Percentiles rank a stretch among this genome's conserved stretches.
Conservation (phyloP, 805 yeast genomes). For the Limtongozyma cylindracea region DNA sequence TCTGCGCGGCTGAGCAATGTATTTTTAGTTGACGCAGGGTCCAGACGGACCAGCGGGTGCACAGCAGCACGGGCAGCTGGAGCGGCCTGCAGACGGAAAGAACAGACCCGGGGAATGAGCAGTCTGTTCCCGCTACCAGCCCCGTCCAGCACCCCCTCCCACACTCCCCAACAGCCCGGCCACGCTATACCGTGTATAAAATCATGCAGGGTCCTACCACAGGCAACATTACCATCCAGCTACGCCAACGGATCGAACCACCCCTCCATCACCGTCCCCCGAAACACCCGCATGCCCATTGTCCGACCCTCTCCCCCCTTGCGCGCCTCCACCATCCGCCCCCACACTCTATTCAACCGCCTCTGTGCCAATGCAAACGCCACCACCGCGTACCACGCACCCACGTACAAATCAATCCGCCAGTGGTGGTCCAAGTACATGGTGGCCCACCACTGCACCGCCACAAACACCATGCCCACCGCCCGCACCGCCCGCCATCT, state of each 20-base stretch:
- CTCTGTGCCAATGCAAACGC: conserved; percentile 12
- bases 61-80: no score
- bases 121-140: no score
- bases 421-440: conserved; percentile 54
- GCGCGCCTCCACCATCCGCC: conserved; percentile 10
- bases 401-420: conserved; percentile 32
- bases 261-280: conserved; percentile 17
- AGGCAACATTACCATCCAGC: no score
- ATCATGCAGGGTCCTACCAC: no score
- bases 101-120: no score
- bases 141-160: no score
- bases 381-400: conserved; percentile 22
- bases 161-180: no score
- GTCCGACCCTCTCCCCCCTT: conserved; percentile 16
- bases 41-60: no score
- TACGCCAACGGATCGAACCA: conserved; percentile 21
- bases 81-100: no score
- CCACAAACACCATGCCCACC: conserved; percentile 16
- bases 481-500: conserved; percentile 10
- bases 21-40: no score
- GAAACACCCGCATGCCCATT: conserved; percentile 43
- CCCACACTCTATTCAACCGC: background rate
- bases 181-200: no score
- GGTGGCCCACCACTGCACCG: conserved; percentile 52
- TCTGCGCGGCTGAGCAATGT: no score